Evolutionary conservation across 352 stramenopile genomes (phyloP).

Genomic region (Pythium diclinum): DNA sequence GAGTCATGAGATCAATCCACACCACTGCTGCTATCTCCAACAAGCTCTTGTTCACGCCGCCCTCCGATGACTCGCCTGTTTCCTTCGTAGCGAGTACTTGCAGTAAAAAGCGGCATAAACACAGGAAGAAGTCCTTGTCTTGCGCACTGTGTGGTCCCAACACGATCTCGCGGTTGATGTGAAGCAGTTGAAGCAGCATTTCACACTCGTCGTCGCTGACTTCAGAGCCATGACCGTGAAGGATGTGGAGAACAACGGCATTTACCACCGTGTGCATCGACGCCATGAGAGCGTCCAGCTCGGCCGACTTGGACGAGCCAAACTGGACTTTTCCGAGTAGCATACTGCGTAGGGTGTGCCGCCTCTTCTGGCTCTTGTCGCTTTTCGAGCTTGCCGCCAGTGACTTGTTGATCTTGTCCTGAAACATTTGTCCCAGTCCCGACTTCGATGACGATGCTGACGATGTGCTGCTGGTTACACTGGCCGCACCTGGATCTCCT

Average conservation of each 20-base stretch:
- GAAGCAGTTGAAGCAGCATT: constrained; percentile 51
- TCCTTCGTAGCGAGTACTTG: constrained; percentile 35
- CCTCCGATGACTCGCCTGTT: constrained; percentile 11
- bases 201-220: constrained; percentile 49
- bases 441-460: constrained; percentile 14
- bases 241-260: constrained; percentile 57
- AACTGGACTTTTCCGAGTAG: constrained; percentile 56
- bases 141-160: constrained; percentile 49
- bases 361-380: constrained; percentile 29
- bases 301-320: constrained; percentile 42
- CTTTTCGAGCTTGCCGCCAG: constrained; percentile 5
- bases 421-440: constrained; percentile 19
- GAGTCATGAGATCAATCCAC: constrained; percentile 68
- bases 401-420: constrained; percentile 24
- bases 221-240: constrained; percentile 50
- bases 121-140: constrained; percentile 62
- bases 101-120: constrained; percentile 58
- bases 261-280: constrained; percentile 57
- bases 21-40: constrained; percentile 52
- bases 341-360: constrained; percentile 39
- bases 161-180: constrained; percentile 56
- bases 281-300: constrained; percentile 47
- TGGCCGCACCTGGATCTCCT: constrained; percentile 38
- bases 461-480: constrained; percentile 26
- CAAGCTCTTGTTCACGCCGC: constrained; percentile 28